Percentiles rank a stretch among this genome's conserved stretches.
Evolutionary conservation across 139 green algal species (phyloP).

Genomic region (Tetraselmis chui): DNA sequence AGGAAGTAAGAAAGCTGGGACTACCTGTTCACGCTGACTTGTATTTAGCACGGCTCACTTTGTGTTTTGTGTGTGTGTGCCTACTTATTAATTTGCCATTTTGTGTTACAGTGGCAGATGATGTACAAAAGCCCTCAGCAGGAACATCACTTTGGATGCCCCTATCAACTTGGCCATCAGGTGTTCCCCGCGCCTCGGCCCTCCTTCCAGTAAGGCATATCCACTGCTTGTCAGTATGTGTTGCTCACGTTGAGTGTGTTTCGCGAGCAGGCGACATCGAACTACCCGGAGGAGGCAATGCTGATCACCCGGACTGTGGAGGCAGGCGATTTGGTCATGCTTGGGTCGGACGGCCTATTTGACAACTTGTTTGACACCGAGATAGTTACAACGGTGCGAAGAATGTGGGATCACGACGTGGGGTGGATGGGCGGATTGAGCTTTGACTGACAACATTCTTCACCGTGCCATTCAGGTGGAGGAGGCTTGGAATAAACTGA

Average conservation of each 20-base stretch:
- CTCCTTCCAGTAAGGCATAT: background rate
- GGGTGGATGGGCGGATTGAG: too few species aligned
- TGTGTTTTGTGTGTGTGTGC: too few species aligned
- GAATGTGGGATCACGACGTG: too few species aligned
- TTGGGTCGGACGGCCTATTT: conserved; percentile 83
- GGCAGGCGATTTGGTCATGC: conserved; percentile 74
- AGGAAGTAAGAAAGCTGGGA: too few species aligned
- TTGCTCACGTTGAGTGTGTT: too few species aligned
- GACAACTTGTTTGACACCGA: conserved; percentile 81
- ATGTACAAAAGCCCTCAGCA: conserved; percentile 77
- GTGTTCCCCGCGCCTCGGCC: background rate
- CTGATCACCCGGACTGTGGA: conserved; percentile 53
- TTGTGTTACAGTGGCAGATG: conserved; percentile 25
- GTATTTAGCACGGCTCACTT: too few species aligned
- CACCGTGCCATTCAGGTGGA: background rate
- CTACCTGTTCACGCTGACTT: too few species aligned
- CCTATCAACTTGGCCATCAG: conserved; percentile 82
- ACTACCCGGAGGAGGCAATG: conserved; percentile 66
- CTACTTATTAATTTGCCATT: too few species aligned
- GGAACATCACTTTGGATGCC: conserved; percentile 87
- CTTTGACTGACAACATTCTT: too few species aligned
- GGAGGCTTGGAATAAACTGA: background rate
- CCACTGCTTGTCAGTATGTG: too few species aligned
- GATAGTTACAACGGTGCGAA: conserved; percentile 43
- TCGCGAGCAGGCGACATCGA: conserved; percentile 29